phyloP scores from a whole-genome alignment of 176 grass and related monocot genomes.

The Triticum timopheevii region DNA sequence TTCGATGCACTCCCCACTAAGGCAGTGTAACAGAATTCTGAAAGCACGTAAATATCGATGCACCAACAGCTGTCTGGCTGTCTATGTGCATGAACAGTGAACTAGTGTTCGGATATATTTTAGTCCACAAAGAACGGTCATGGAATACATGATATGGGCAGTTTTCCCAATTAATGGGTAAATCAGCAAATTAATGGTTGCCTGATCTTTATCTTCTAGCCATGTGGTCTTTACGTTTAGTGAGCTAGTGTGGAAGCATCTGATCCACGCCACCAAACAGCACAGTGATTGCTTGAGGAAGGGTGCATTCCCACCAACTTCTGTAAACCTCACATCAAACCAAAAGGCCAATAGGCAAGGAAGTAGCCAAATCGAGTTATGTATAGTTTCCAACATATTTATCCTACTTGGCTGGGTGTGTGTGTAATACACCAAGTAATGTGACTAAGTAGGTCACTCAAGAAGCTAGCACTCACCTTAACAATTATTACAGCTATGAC shows the following conservation, averaged over 20 bases:
- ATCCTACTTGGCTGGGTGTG: background rate
- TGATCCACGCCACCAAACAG: background rate
- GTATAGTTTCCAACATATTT: background rate
- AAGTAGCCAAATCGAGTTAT: background rate
- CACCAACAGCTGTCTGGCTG: background rate
- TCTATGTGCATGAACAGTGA: background rate
- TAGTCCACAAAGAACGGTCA: background rate
- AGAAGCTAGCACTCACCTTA: constrained; percentile 59
- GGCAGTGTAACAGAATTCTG: background rate
- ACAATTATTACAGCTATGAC: constrained; percentile 88
- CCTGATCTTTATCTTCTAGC: background rate
- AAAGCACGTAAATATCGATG: background rate
- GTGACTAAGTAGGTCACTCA: background rate
- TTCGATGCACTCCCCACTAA: background rate
- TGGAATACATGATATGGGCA: background rate
- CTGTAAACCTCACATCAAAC: constrained; percentile 10
- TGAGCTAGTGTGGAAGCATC: background rate
- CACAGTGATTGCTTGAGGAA: background rate
- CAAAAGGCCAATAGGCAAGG: background rate
- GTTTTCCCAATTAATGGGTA: background rate
- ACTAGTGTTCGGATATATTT: background rate
- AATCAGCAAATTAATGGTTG: background rate
- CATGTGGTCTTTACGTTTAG: background rate
- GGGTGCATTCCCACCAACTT: background rate
- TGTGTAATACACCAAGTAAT: background rate